phyloP scores from a whole-genome alignment of 306 rosid species.

The Sindora glabra region DNA sequence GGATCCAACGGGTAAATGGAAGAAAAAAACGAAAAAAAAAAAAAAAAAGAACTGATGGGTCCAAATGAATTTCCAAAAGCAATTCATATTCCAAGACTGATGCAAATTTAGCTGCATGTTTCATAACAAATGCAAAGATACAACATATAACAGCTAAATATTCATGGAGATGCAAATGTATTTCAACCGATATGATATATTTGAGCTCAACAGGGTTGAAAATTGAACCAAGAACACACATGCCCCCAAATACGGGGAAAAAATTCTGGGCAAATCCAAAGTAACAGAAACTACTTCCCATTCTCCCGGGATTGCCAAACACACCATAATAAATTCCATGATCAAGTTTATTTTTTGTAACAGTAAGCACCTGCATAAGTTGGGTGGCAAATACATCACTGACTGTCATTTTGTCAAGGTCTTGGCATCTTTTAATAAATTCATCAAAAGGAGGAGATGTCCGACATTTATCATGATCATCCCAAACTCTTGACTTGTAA shows the following conservation, averaged over 20 bases:
- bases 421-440: slow-evolving; percentile 68
- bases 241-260: too few species aligned
- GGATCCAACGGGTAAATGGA: too few species aligned
- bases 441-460: slow-evolving; percentile 59
- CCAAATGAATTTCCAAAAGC: background rate
- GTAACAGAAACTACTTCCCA: too few species aligned
- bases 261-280: too few species aligned
- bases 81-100: too few species aligned
- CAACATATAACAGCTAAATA: background rate
- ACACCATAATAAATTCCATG: background rate
- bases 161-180: background rate
- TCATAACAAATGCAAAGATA: background rate
- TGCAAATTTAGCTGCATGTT: background rate
- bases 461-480: slow-evolving; percentile 27
- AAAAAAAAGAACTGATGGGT: background rate
- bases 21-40: background rate
- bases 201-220: background rate
- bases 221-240: too few species aligned
- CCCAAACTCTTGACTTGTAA: slow-evolving; percentile 47
- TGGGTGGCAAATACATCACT: slow-evolving; percentile 88
- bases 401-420: slow-evolving; percentile 71
- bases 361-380: slow-evolving; percentile 80
- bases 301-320: too few species aligned
- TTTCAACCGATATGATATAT: background rate
- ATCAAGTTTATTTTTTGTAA: background rate